Conservation (phyloP, 1,284 basidiomycete species). For the Xerocomus minutiporus region DNA sequence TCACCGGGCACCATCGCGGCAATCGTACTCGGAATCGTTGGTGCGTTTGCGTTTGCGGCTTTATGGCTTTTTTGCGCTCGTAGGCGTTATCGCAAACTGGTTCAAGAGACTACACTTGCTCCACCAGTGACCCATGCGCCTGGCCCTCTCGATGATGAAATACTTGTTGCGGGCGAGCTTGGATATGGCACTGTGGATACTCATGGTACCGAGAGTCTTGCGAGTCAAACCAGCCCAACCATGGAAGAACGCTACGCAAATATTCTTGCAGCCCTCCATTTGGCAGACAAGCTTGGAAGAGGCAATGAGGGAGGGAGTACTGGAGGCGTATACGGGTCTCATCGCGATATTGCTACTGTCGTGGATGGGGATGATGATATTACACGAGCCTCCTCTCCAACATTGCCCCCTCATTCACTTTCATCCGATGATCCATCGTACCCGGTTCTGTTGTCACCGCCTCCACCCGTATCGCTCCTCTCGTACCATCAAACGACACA, state of each 20-base stretch:
- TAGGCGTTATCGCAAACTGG: slow-evolving; percentile 25
- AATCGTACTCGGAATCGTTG: slow-evolving; percentile 25
- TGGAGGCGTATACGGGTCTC: slow-evolving; percentile 29
- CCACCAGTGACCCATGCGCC: slow-evolving; percentile 6
- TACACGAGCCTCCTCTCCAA: slow-evolving; percentile 23
- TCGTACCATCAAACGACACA: slow-evolving; percentile 11
- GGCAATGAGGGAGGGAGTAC: slow-evolving; percentile 25
- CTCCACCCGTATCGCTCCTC: slow-evolving; percentile 13
- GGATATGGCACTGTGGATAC: slow-evolving; percentile 2
- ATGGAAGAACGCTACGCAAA: slow-evolving; percentile 30
- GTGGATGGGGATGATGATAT: slow-evolving; percentile 9
- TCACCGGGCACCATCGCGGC: slow-evolving; percentile 27
- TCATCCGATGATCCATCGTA: slow-evolving; percentile 16
- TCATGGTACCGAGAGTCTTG: background rate
- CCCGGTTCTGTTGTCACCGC: slow-evolving; percentile 23
- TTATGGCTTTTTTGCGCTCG: slow-evolving; percentile 34
- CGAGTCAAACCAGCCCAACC: background rate
- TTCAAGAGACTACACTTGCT: slow-evolving; percentile 15
- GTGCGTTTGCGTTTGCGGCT: slow-evolving; percentile 23
- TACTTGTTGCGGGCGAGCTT: slow-evolving; percentile 14
- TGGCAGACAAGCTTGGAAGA: slow-evolving; percentile 12
- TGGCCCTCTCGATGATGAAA: slow-evolving; percentile 24
- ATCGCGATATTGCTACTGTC: slow-evolving; percentile 8
- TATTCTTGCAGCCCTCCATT: slow-evolving; percentile 25
- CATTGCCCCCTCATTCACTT: slow-evolving; percentile 18